A percentile compares a stretch with the other conserved stretches of the same genome.
Evolutionary conservation across 106 monocot genomes (phyloP).

Genomic region (Allium cepa): DNA sequence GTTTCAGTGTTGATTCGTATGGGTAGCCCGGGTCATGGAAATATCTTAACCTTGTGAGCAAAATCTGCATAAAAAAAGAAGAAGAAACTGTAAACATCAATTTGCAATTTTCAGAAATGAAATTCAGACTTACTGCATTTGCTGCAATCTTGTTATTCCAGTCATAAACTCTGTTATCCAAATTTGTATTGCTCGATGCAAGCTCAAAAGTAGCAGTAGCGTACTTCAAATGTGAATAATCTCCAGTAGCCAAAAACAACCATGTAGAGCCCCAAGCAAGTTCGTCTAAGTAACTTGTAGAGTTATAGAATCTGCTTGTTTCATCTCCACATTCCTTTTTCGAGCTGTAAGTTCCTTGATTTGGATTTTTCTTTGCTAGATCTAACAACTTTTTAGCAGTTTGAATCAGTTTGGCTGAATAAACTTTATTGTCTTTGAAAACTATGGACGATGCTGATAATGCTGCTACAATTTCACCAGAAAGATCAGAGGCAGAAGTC

Average conservation of each 20-base stretch:
- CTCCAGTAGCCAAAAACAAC: conserved; percentile 34
- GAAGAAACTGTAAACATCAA: too few species aligned
- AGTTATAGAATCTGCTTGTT: conserved; percentile 21
- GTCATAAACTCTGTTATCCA: conserved; percentile 18
- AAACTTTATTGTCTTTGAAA: conserved; percentile 8
- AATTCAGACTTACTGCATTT: conserved; percentile 13
- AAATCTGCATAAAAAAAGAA: conserved; percentile 5
- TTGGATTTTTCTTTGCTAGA: neutral
- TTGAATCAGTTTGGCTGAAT: conserved; percentile 11
- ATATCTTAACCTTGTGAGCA: conserved; percentile 29
- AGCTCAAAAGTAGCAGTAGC: conserved; percentile 14
- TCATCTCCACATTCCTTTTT: conserved; percentile 16
- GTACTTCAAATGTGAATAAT: conserved; percentile 12
- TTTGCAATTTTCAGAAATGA: neutral
- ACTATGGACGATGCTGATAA: conserved; percentile 31
- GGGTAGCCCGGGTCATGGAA: conserved; percentile 37
- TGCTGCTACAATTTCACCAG: conserved; percentile 28
- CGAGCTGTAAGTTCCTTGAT: conserved; percentile 12
- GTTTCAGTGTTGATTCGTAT: conserved; percentile 13
- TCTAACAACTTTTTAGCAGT: conserved; percentile 14
- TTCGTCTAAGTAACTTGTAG: conserved; percentile 25
- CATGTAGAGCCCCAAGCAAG: conserved; percentile 35
- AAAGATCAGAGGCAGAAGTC: conserved; percentile 21
- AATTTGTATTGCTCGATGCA: neutral
- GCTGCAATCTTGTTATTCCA: conserved; percentile 50